These are phyloP conservation scores for Penicillium turbatum DNA, from an alignment of 495 filamentous ascomycete genomes.

Conservation along the genomic window DNA sequence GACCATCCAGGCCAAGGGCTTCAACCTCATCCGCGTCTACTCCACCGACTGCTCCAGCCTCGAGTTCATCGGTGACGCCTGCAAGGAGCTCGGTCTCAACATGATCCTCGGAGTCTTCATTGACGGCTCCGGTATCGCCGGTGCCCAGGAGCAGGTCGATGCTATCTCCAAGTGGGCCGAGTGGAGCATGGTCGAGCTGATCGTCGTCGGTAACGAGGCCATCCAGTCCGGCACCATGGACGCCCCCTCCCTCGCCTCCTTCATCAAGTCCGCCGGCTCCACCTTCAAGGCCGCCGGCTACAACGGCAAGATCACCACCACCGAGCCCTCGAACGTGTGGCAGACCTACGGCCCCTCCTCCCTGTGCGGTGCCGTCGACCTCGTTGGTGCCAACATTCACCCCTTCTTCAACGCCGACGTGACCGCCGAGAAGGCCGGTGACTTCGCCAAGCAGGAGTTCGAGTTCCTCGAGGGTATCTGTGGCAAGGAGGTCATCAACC, in stretches of 20 bases:
- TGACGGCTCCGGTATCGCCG: constrained; percentile 54
- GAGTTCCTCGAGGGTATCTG: constrained; percentile 62
- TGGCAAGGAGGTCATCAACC: constrained; percentile 62
- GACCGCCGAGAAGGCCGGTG: constrained; percentile 59
- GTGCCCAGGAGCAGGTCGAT: constrained; percentile 61
- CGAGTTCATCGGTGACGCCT: constrained; percentile 63
- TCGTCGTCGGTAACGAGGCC: constrained; percentile 89
- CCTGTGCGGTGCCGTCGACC: constrained; percentile 71
- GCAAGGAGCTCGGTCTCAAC: constrained; percentile 57
- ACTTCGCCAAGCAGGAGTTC: constrained; percentile 66
- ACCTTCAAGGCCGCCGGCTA: constrained; percentile 58
- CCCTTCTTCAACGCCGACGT: constrained; percentile 83
- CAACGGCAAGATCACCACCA: constrained; percentile 71
- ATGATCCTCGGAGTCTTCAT: constrained; percentile 88
- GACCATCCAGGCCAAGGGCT: constrained; percentile 66
- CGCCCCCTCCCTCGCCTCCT: constrained; percentile 57
- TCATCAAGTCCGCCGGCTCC: constrained; percentile 56
- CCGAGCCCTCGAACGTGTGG: constrained; percentile 75
- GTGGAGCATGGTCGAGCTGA: constrained; percentile 71
- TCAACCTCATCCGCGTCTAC: constrained; percentile 83
- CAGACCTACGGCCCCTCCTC: constrained; percentile 44
- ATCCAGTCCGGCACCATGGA: constrained; percentile 64
- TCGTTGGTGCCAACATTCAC: constrained; percentile 81
- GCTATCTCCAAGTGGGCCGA: constrained; percentile 68
- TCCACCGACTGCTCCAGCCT: constrained; percentile 85